Conservation (phyloP, 495 filamentous ascomycete species). For the Friedmanniomyces endolithicus region DNA sequence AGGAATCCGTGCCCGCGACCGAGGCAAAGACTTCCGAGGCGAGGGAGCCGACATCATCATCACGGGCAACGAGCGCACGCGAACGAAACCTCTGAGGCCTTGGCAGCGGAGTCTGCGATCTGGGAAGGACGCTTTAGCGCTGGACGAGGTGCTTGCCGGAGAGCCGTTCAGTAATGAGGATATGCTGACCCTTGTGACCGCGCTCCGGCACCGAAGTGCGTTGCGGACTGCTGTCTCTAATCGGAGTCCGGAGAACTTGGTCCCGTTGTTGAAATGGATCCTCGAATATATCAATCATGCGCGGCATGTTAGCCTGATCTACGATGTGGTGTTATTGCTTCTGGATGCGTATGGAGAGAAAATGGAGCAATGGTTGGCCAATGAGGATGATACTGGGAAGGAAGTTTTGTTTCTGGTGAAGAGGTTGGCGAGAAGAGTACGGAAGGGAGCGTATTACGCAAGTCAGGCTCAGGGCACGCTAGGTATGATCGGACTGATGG, state of each 20-base stretch:
- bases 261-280: slow-evolving; percentile 75
- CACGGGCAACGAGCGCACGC: slow-evolving; percentile 49
- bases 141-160: slow-evolving; percentile 57
- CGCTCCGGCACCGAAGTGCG: slow-evolving; percentile 77
- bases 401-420: slow-evolving; percentile 9
- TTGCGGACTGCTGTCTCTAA: slow-evolving; percentile 66
- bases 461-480: slow-evolving; percentile 7
- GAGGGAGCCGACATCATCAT: slow-evolving; percentile 83
- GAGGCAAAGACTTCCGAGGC: slow-evolving; percentile 71
- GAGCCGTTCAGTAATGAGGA: slow-evolving; percentile 10
- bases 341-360: slow-evolving; percentile 79
- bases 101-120: slow-evolving; percentile 78
- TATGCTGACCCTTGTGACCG: slow-evolving; percentile 62
- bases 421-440: slow-evolving; percentile 17
- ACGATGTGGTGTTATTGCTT: slow-evolving; percentile 66
- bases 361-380: slow-evolving; percentile 41
- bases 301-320: slow-evolving; percentile 59
- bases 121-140: slow-evolving; percentile 59
- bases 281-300: slow-evolving; percentile 66
- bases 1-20: slow-evolving; percentile 25
- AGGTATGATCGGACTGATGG: slow-evolving; percentile 11
- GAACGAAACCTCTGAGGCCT: slow-evolving; percentile 46
- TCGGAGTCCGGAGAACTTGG: slow-evolving; percentile 56
- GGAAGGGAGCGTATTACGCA: slow-evolving; percentile 17
- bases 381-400: slow-evolving; percentile 1